Evolutionary conservation across 495 filamentous ascomycete species (phyloP), one percentile per base, ranked within the genome.

Genomic region (Podospora pseudoanserina): DNA sequence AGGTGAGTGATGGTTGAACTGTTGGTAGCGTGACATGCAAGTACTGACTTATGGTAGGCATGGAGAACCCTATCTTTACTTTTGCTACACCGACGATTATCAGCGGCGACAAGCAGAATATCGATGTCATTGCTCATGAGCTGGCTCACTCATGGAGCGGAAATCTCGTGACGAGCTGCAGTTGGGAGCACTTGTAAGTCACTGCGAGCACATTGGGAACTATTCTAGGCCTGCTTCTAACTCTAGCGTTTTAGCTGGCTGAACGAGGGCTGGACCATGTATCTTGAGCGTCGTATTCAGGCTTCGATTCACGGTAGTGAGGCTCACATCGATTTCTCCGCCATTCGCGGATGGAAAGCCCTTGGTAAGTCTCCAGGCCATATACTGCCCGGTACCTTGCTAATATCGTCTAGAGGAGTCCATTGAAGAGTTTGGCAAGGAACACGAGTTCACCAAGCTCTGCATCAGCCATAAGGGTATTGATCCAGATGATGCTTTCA

Each of bases 121-220:
- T 99, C 5, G 94, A 97, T 79, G 94, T 97, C 19, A 97, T 99
- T 77, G 94, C 95, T 3, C 94, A 99, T 75, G 94, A 99, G 78
- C 84, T 99, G 26, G 84, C 88, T 61, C 94, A 98, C 78, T 91
- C 87, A 73, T 97, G 94, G 93, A 94, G 90, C 71, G 95, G 94
- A 16, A 99, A 99, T 73, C 80, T 97, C 3, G 95, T 97, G 9
- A 92, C 89, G 6, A 94, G 91, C 74, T 88, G 89, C 65, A 93
- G 88, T 39, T 99, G 95, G 95, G 93, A 97, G 77, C 94, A 99
- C 73, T 97, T 97, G 81, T 86, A 71, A 72, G 81, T 77, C 9
- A 49, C 39, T 11, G 34, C 34, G 34, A 6, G 34, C 34, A 6
- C 19, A 16, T 28, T 20, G 44, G 57, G 20, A 49, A 16, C 7